phyloP scores from a whole-genome alignment of 2,329 filamentous ascomycete species.

The Phoma sp. region DNA sequence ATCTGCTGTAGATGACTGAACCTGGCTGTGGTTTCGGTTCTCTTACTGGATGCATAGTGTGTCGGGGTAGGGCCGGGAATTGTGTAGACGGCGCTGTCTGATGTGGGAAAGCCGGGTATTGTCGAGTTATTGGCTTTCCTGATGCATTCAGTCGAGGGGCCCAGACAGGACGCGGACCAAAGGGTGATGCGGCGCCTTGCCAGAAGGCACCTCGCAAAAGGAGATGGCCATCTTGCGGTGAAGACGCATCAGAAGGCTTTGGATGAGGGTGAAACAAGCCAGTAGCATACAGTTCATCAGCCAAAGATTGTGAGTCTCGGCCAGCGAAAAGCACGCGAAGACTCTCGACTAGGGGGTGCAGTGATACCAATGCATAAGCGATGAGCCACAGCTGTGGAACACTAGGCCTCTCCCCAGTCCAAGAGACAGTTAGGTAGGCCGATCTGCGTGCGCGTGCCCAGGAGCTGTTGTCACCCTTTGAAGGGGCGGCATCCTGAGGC shows the following conservation, averaged over 20 bases:
- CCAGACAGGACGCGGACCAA: constrained; percentile 51
- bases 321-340: constrained; percentile 53
- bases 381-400: constrained; percentile 57
- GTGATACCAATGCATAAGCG: constrained; percentile 53
- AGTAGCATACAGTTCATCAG: constrained; percentile 49
- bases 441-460: constrained; percentile 55
- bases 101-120: constrained; percentile 52
- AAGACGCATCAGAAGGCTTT: constrained; percentile 41
- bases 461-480: constrained; percentile 44
- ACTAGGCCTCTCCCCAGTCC: constrained; percentile 50
- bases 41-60: constrained; percentile 73
- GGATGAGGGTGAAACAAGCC: constrained; percentile 55
- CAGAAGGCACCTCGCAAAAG: constrained; percentile 58
- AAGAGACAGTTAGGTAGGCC: constrained; percentile 51
- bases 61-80: constrained; percentile 56
- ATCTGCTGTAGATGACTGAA: constrained; percentile 76
- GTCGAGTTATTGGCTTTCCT: constrained; percentile 47
- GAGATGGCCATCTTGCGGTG: constrained; percentile 51
- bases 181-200: constrained; percentile 53
- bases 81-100: constrained; percentile 56
- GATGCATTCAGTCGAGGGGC: constrained; percentile 41
- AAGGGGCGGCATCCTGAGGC: constrained; percentile 30
- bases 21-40: constrained; percentile 74
- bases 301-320: constrained; percentile 44
- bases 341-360: constrained; percentile 53